These are phyloP conservation scores for Starmera dryadoides DNA, from an alignment of 805 yeast genomes.

Conservation along the genomic window DNA sequence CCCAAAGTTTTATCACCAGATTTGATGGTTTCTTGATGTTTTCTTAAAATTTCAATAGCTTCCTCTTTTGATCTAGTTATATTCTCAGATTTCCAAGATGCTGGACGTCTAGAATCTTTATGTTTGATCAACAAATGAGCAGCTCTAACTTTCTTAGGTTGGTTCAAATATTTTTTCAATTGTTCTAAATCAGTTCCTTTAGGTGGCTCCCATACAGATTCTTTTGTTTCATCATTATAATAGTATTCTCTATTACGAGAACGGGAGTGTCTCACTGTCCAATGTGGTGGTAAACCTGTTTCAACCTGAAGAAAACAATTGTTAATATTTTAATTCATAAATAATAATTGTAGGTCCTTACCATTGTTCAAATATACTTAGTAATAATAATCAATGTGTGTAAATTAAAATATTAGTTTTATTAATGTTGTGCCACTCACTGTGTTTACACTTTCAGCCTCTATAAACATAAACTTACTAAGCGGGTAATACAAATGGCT, in stretches of 20 bases:
- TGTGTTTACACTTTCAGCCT: too few species aligned
- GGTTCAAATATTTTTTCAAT: slow-evolving; percentile 50
- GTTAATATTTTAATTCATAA: too few species aligned
- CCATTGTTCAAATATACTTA: too few species aligned
- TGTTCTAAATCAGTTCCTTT: slow-evolving; percentile 62
- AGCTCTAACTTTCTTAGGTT: slow-evolving; percentile 68
- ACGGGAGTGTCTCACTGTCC: slow-evolving; percentile 76
- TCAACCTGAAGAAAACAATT: slow-evolving; percentile 3
- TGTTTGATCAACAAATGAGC: slow-evolving; percentile 83
- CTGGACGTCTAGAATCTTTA: slow-evolving; percentile 76
- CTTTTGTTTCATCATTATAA: slow-evolving; percentile 59
- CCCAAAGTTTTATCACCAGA: slow-evolving; percentile 60
- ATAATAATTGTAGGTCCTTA: too few species aligned
- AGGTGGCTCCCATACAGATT: slow-evolving; percentile 90
- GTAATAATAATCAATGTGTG: too few species aligned
- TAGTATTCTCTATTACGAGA: slow-evolving; percentile 83
- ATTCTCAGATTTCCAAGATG: slow-evolving; percentile 78
- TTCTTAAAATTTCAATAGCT: slow-evolving; percentile 58
- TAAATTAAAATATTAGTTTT: too few species aligned
- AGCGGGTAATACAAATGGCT: too few species aligned
- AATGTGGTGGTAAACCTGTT: slow-evolving; percentile 80
- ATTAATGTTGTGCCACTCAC: too few species aligned
- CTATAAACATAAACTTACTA: too few species aligned
- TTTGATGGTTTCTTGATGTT: slow-evolving; percentile 49
- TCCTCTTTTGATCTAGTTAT: slow-evolving; percentile 81